Base-by-base conservation (phyloP, 495 filamentous ascomycete species). In the Ascodesmis nigricans region DNA sequence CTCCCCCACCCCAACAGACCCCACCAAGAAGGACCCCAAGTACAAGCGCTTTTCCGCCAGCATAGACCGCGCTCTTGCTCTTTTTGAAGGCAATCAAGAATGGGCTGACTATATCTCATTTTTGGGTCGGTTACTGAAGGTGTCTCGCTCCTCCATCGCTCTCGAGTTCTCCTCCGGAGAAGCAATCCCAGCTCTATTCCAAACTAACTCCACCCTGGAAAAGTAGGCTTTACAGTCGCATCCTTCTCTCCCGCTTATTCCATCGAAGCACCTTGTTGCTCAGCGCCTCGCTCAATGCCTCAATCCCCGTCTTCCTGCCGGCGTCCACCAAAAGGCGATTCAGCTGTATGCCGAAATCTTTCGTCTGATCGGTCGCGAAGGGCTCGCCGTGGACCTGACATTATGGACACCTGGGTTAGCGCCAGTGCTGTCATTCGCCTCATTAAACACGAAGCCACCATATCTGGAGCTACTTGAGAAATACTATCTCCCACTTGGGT, bases 61-160 rank as follows among this genome's bases (percentile, higher is more conserved):
- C 32, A 71, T 99, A 36, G 82, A 93, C 49, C 65, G 82, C 53
- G 78, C 82, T 24, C 63, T 99, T 42, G 71, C 78, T 18, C 58
- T 91, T 18, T 99, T 93, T 57, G 87, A 99, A 56, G 82, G 75
- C 14, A 41, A 48, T 23, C 80, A 93, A 55, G 87, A 95, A 69
- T 99, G 87, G 87, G 84, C 90, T 21, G 87, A 99, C 53, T 99
- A 99, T 50, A 95, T 99, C 50, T 91, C 84, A 6, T 95, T 95
- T 53, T 62, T 99, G 21, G 81, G 74, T 47, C 73, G 87, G 21
- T 61, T 97, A 16, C 59, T 93, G 34, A 97, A 93, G 70, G 83
- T 84, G 46, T n/a, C n/a, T n/a, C 41, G 8, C 19, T 5, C 27
- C 36, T 21, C 17, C 28, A 14, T 6, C 15, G 7, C n/a, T n/a